These are phyloP conservation scores for Agarophyton chilense DNA, from an alignment of 23 red algal species.

Conservation along the genomic window DNA sequence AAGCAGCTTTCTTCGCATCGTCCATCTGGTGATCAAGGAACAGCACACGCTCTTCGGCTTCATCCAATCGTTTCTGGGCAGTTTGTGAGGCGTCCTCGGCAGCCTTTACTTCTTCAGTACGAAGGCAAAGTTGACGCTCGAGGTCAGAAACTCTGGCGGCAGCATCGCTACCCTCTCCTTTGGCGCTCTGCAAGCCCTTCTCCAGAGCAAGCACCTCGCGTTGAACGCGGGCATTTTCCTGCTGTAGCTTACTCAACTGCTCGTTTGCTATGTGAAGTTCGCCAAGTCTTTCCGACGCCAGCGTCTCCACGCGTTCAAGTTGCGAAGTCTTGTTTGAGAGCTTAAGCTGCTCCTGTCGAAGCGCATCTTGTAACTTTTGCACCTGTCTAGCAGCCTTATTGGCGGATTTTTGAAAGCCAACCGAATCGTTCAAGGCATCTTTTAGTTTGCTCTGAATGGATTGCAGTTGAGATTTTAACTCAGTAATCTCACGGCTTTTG, in stretches of 20 bases:
- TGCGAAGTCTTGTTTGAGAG: not conserved
- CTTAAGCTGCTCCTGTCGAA: constrained; percentile 16
- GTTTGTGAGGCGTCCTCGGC: constrained; percentile 29
- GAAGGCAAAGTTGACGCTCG: constrained; percentile 43
- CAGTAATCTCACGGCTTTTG: constrained; percentile 47
- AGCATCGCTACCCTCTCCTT: constrained; percentile 42
- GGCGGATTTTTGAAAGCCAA: constrained; percentile 51
- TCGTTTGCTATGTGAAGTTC: not conserved
- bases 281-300: constrained; percentile 19
- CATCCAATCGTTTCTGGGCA: not conserved
- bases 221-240: constrained; percentile 25
- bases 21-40: not conserved
- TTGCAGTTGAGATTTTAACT: constrained; percentile 24
- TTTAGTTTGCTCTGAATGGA: constrained; percentile 11
- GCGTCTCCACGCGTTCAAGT: constrained; percentile 15
- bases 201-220: constrained; percentile 49
- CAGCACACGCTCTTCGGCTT: not conserved
- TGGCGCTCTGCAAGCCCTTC: constrained; percentile 49
- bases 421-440: constrained; percentile 32
- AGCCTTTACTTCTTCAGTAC: constrained; percentile 51
- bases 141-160: constrained; percentile 21
- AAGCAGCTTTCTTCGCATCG: not conserved
- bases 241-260: constrained; percentile 4
- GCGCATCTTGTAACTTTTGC: constrained; percentile 39
- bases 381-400: constrained; percentile 5